Evolutionary conservation across 2,329 filamentous ascomycete genomes (phyloP).

Genomic region (Apiospora koreana): DNA sequence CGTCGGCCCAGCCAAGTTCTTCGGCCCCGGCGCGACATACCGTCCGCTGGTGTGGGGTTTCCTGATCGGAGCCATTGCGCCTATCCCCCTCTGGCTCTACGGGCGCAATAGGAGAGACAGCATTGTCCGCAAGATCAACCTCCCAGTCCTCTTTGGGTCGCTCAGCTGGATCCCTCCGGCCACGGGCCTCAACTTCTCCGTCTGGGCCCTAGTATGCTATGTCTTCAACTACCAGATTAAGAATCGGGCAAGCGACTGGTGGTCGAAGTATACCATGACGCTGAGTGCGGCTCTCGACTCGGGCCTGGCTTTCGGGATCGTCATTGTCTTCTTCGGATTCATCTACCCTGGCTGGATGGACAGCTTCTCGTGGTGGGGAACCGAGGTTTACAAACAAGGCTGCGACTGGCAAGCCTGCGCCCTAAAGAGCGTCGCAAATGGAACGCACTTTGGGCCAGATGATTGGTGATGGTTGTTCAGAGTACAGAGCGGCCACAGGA

Average conservation of each 20-base stretch:
- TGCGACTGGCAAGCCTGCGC: constrained; percentile 84
- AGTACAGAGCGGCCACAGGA: neutral
- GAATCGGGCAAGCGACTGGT: constrained; percentile 72
- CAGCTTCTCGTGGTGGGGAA: constrained; percentile 84
- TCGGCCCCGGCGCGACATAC: constrained; percentile 75
- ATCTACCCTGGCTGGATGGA: constrained; percentile 78
- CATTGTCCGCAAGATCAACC: constrained; percentile 74
- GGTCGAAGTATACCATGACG: constrained; percentile 91
- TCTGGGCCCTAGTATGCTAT: constrained; percentile 85
- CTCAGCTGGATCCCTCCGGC: constrained; percentile 87
- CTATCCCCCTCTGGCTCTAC: constrained; percentile 74
- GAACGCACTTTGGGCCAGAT: constrained; percentile 66
- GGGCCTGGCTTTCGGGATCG: constrained; percentile 77
- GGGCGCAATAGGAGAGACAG: constrained; percentile 59
- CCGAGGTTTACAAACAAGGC: constrained; percentile 79
- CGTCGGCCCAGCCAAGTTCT: constrained; percentile 80
- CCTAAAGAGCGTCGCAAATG: constrained; percentile 64
- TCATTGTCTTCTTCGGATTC: constrained; percentile 83
- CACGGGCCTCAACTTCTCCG: constrained; percentile 82
- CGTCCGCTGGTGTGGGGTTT: constrained; percentile 80
- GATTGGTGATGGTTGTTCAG: constrained; percentile 47
- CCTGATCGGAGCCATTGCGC: constrained; percentile 72
- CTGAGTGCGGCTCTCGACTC: constrained; percentile 81
- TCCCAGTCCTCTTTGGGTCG: constrained; percentile 81
- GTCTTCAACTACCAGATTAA: constrained; percentile 79